Evolutionary conservation across 768 basidiomycete genomes (phyloP), one percentile per base, ranked within the genome.

Genomic region (Trametes sanguinea): DNA sequence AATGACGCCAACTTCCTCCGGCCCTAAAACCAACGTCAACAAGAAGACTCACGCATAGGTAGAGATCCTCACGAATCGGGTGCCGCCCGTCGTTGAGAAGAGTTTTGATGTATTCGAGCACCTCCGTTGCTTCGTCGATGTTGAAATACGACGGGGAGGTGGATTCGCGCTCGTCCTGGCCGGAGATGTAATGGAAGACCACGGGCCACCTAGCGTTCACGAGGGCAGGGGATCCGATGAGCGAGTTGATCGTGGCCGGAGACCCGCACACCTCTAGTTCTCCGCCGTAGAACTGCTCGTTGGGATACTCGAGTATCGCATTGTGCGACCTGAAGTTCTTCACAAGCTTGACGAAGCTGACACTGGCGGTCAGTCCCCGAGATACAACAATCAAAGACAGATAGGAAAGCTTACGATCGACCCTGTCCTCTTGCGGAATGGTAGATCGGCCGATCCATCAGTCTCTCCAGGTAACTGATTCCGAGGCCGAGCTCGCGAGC

Each of bases 321-420:
- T 73, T 72, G 64, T 87, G 85, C 3, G 82, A 85, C 10, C 85
- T 68, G 75, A 81, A 86, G 70, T 86, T 85, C 70, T 83, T 83
- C 40, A 83, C 67, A 9, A 87, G 75, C 54, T 68, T 68, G 35
- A 64, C 45, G 22, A 50, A 63, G 9, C 67, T 68, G 16, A 1
- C 2, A 22, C 22, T 14, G 14, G 14, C 10, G 43, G 13, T 60
- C 22, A 35, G 10, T 29, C 6, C 39, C 6, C 17, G 22, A 22
- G 22, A 22, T 22, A 22, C 27, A 17, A 43, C 35, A 11, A 8
- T n/a, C 42, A 32, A 9, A 2, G 14, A 40, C 33, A 3, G 7
- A 42, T 27, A 4, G n/a, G 13, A 37, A 14, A 30, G 65, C 75
- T 60, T 53, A 78, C 79, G 76, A 75, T 5, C 68, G 60, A 1